Percentiles rank a stretch among this genome's conserved stretches.
Evolutionary conservation across 345 rosid species (phyloP).

Genomic region (Citropsis articulata): DNA sequence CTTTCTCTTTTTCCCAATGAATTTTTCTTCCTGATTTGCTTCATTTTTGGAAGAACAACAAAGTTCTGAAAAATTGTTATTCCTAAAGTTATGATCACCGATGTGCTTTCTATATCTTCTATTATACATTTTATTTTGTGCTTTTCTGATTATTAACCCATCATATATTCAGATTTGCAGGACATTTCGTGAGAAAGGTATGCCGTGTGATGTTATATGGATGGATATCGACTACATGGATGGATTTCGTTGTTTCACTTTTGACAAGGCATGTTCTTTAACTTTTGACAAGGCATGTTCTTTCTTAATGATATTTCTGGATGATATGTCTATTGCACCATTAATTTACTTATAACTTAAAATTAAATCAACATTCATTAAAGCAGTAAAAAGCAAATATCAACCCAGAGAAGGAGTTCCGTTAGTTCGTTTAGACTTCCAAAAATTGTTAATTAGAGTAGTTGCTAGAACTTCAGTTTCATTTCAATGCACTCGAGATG

Average conservation of each 20-base stretch:
- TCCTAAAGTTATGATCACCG: neutral
- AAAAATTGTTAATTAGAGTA: neutral
- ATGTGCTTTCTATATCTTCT: neutral
- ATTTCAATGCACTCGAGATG: neutral
- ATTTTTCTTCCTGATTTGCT: neutral
- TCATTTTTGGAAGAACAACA: neutral
- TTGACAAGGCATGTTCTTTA: conserved; percentile 79
- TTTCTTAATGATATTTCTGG: neutral
- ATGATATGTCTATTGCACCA: neutral
- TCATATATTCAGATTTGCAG: conserved; percentile 47
- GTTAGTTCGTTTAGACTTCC: too few relatives aligned
- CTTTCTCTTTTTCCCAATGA: too few relatives aligned
- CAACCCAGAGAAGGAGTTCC: neutral
- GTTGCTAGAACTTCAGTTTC: neutral
- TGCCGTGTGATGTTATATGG: conserved; percentile 92
- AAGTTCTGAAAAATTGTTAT: neutral
- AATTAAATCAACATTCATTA: neutral
- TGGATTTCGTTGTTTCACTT: conserved; percentile 93
- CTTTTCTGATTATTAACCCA: conserved; percentile 16
- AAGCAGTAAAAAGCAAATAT: neutral
- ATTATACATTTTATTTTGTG: neutral
- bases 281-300: too few relatives aligned
- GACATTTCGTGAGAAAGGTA: conserved; percentile 74
- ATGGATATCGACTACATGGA: conserved; percentile 99
- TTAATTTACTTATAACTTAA: neutral